Base-by-base conservation (phyloP, 1,139 yeast genomes). In the Geotrichum aggregatum region DNA sequence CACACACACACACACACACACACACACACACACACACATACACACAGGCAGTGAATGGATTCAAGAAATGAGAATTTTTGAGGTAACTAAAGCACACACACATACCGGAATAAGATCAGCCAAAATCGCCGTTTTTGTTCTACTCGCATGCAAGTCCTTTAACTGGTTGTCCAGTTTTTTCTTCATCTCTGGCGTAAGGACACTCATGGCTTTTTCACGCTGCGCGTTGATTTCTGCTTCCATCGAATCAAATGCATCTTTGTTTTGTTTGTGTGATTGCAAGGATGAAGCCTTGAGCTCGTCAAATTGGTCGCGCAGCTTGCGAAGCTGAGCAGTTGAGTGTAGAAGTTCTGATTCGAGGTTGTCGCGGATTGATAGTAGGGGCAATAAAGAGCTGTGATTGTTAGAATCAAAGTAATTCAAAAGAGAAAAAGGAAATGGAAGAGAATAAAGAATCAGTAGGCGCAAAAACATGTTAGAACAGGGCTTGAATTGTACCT, bases 341-440 rank as follows among this genome's bases (percentile, higher is more conserved):
- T 41, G 38, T 21, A 52, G 24, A 19, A 46, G 24, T n/a, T 52
- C 46, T 10, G 45, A 40, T 21, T 52, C 55, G 3, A 52, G 45
- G 24, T 39, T 50, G 43, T 52, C 55, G 8, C 55, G 47, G n/a
- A 40, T 34, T 14, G 50, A 36, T 8, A 52, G 42, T 4, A 52
- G 30, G 3, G 52, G 47, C 7, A 52, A 36, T 3, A 52, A 26
- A 11, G 52, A 46, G 11, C 43, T 41, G 33, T 2, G 28, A 14
- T n/a, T n/a, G n/a, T n/a, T 14, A 41, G n/a, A 41, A 24, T 6
- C n/a, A 3, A 4, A 14, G n/a, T 14, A 42, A 6, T 2, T 26
- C 22, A 30, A 19, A 31, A 33, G 10, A 5, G 3, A 6, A 16
- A 14, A 30, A 19, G 13, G 11, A 18, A 18, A 14, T 18, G 3